phyloP scores from a whole-genome alignment of 306 rosid genomes.

The Carpinus viminea region DNA sequence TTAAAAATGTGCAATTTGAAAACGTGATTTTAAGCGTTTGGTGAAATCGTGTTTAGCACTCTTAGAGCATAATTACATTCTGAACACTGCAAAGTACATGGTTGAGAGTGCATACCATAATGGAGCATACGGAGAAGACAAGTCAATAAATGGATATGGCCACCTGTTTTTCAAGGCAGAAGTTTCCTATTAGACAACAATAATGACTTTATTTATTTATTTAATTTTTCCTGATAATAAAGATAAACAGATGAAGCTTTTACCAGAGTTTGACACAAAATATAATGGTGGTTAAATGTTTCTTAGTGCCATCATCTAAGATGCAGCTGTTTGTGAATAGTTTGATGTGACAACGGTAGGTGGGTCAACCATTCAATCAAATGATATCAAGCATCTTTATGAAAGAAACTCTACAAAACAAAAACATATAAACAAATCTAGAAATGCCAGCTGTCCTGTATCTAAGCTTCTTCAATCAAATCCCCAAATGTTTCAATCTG shows the following conservation, averaged over 20 bases:
- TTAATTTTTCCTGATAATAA: not conserved
- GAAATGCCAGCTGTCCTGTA: too few relatives aligned
- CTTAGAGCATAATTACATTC: not conserved
- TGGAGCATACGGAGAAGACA: slow-evolving; percentile 81
- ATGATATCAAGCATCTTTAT: too few relatives aligned
- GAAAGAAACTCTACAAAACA: too few relatives aligned
- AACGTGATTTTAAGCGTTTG: too few relatives aligned
- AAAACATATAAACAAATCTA: too few relatives aligned
- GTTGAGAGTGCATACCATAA: slow-evolving; percentile 53
- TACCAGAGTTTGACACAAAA: slow-evolving; percentile 70
- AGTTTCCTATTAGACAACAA: slow-evolving; percentile 11
- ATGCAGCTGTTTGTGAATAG: too few relatives aligned
- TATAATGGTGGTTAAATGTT: too few relatives aligned
- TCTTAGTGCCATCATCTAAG: too few relatives aligned
- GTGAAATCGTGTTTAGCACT: too few relatives aligned
- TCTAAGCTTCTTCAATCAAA: slow-evolving; percentile 50
- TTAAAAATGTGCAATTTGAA: too few relatives aligned
- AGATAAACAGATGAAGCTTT: slow-evolving; percentile 11
- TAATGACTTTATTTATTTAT: not conserved
- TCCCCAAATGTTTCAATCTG: slow-evolving; percentile 39
- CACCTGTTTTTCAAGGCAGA: slow-evolving; percentile 64
- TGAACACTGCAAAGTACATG: not conserved
- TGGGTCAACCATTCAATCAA: too few relatives aligned
- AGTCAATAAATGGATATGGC: slow-evolving; percentile 97
- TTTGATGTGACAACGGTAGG: too few relatives aligned